Percentiles rank a stretch among this genome's conserved stretches.
Conservation (phyloP, 768 basidiomycete genomes). For the Solioccasus polychromus region DNA sequence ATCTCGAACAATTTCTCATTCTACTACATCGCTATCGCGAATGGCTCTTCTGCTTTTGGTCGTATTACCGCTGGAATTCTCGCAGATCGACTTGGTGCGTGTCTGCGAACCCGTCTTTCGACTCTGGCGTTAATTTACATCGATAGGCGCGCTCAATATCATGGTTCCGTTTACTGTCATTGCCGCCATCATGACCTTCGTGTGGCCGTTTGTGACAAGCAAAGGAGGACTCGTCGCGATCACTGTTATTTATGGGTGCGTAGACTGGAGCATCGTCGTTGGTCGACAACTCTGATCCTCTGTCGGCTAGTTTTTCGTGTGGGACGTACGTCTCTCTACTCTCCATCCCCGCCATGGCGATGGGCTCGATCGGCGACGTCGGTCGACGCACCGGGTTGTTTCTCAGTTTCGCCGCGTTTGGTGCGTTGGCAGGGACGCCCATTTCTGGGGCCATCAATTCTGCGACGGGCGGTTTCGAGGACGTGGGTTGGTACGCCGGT, state of each 20-base stretch:
- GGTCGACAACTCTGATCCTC: background rate
- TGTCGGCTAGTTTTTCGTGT: constrained; percentile 49
- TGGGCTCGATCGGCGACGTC: constrained; percentile 59
- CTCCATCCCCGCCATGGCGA: constrained; percentile 52
- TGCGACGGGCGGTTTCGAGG: constrained; percentile 44
- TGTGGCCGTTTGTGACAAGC: constrained; percentile 63
- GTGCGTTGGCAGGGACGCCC: constrained; percentile 67
- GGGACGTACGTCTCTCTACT: constrained; percentile 62
- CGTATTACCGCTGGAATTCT: constrained; percentile 52
- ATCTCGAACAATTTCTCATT: constrained; percentile 50
- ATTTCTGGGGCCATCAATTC: constrained; percentile 68
- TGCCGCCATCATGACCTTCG: constrained; percentile 58
- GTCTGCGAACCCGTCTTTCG: background rate
- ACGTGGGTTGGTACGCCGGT: constrained; percentile 42
- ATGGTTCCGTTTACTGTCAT: constrained; percentile 61
- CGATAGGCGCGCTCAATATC: constrained; percentile 60
- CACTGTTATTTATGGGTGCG: constrained; percentile 63
- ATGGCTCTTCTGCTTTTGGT: constrained; percentile 62
- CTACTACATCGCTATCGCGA: constrained; percentile 67
- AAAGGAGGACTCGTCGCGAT: constrained; percentile 48
- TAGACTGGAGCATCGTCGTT: background rate
- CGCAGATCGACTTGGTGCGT: constrained; percentile 52
- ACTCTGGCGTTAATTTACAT: background rate
- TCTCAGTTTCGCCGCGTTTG: constrained; percentile 56
- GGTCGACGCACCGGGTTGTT: constrained; percentile 67